Conservation (phyloP, 1,284 basidiomycete genomes). For the Jaminaea rosea region DNA sequence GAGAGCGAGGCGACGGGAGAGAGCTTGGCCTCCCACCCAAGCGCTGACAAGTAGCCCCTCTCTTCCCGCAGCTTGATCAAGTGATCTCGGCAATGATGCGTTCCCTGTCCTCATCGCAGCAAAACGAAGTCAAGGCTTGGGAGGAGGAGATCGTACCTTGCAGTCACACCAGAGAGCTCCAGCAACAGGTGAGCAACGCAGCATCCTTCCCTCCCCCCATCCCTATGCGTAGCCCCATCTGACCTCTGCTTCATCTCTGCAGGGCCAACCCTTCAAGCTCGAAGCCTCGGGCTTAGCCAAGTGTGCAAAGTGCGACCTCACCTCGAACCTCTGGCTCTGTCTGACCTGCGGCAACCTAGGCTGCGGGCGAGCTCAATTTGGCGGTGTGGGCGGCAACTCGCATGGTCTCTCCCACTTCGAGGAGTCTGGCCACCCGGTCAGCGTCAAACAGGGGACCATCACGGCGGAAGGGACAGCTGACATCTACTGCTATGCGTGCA, state of each 20-base stretch:
- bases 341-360: slow-evolving; percentile 82
- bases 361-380: slow-evolving; percentile 80
- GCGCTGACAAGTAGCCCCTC: not conserved
- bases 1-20: not conserved
- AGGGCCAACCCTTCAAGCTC: slow-evolving; percentile 21
- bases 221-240: not conserved
- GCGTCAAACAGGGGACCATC: slow-evolving; percentile 92
- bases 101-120: slow-evolving; percentile 76
- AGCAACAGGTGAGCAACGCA: no score
- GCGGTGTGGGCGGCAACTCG: slow-evolving; percentile 76
- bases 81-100: slow-evolving; percentile 67
- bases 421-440: slow-evolving; percentile 67
- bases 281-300: slow-evolving; percentile 20
- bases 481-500: slow-evolving; percentile 86
- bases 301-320: slow-evolving; percentile 36
- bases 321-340: slow-evolving; percentile 82
- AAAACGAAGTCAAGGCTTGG: slow-evolving; percentile 94
- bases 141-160: slow-evolving; percentile 85
- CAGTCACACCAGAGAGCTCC: slow-evolving; percentile 72
- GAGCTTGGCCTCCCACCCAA: not conserved
- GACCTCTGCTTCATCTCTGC: no score
- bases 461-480: slow-evolving; percentile 89
- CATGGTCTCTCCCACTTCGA: slow-evolving; percentile 79
- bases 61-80: slow-evolving; percentile 42
- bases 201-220: not conserved